Conservation (phyloP, 257 asterid species). For the Oldenlandia corymbosa region DNA sequence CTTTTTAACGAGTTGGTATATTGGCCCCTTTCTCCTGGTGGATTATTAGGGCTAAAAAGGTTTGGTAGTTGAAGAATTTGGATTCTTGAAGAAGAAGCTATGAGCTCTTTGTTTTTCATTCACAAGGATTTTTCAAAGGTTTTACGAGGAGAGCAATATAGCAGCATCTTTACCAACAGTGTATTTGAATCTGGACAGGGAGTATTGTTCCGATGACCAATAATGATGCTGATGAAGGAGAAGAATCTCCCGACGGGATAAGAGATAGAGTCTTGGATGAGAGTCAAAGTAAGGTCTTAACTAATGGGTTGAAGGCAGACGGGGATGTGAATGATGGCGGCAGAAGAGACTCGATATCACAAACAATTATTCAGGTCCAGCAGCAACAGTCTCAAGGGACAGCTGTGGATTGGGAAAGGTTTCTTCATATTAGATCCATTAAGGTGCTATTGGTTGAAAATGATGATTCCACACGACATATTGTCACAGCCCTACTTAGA, state of each 20-base stretch:
- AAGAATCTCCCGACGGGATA: constrained; percentile 31
- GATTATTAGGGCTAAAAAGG: constrained; percentile 27
- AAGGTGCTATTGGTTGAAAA: constrained; percentile 82
- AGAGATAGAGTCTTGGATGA: constrained; percentile 31
- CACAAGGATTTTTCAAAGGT: constrained; percentile 39
- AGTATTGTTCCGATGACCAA: constrained; percentile 48
- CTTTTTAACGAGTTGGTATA: constrained; percentile 21
- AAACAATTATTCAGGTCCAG: constrained; percentile 37
- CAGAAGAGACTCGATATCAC: constrained; percentile 29
- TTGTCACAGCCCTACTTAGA: constrained; percentile 80
- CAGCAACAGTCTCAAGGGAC: constrained; percentile 45
- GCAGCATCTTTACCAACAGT: constrained; percentile 33
- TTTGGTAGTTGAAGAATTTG: constrained; percentile 24
- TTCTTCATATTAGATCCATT: constrained; percentile 79
- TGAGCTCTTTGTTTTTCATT: constrained; percentile 33
- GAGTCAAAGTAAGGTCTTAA: constrained; percentile 18
- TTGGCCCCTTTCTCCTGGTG: constrained; percentile 31
- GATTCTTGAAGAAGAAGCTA: constrained; percentile 38
- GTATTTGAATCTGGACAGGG: constrained; percentile 48
- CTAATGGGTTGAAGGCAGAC: constrained; percentile 26
- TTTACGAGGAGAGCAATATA: constrained; percentile 24
- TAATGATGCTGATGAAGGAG: constrained; percentile 43
- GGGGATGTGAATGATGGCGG: constrained; percentile 11
- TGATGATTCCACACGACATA: constrained; percentile 79
- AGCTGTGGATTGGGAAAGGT: constrained; percentile 64